phyloP scores from a whole-genome alignment of 371 early-diverging fungal genomes.

The Mortierella sp. region DNA sequence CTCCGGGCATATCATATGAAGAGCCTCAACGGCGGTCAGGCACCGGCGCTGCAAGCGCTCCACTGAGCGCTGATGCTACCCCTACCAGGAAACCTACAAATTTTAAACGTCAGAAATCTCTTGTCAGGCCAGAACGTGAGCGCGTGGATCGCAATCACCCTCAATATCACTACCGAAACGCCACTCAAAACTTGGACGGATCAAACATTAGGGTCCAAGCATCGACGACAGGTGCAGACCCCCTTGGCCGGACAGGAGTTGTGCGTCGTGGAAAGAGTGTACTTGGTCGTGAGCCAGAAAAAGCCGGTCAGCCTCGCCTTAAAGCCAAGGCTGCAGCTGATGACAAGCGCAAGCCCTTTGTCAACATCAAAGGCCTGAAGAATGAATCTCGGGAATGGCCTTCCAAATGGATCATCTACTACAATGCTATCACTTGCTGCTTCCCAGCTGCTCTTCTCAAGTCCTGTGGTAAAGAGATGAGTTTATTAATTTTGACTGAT shows the following conservation, averaged over 20 bases:
- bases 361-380: slow-evolving; percentile 25
- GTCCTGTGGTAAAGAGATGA: slow-evolving; percentile 49
- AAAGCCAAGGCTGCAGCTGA: slow-evolving; percentile 23
- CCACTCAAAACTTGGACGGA: slow-evolving; percentile 57
- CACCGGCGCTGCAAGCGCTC: neutral
- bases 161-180: slow-evolving; percentile 69
- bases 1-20: slow-evolving; percentile 29
- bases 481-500: slow-evolving; percentile 40
- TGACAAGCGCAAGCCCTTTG: slow-evolving; percentile 25
- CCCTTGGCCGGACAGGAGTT: slow-evolving; percentile 26
- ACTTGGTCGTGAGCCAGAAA: slow-evolving; percentile 53
- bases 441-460: slow-evolving; percentile 60
- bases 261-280: slow-evolving; percentile 56
- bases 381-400: slow-evolving; percentile 41
- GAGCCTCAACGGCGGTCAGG: slow-evolving; percentile 36
- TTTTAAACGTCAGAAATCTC: slow-evolving; percentile 69
- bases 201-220: slow-evolving; percentile 48
- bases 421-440: slow-evolving; percentile 66
- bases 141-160: slow-evolving; percentile 67
- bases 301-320: slow-evolving; percentile 42
- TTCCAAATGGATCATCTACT: slow-evolving; percentile 64
- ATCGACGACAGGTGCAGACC: slow-evolving; percentile 47
- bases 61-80: slow-evolving; percentile 28
- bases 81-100: slow-evolving; percentile 34
- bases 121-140: slow-evolving; percentile 79